Evolutionary conservation across 805 yeast genomes (phyloP), one percentile per base, ranked within the genome.

Genomic region (Tetrapisispora iriomotensis): DNA sequence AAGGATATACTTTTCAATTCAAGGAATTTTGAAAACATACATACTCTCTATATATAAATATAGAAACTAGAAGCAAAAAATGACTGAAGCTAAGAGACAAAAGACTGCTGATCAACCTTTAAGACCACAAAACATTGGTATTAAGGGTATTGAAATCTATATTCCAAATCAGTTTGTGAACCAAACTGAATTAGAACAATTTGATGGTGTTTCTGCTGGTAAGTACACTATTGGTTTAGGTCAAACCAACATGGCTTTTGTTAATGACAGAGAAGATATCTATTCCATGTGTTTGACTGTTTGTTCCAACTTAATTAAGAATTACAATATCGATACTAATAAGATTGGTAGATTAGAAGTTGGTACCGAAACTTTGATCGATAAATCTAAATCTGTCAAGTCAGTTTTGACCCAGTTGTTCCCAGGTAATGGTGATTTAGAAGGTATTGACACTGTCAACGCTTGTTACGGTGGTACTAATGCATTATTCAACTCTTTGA

Each of bases 391-490:
- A 71, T 82, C 95, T 31, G 95, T 90, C 58, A 92, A 92, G 70
- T 77, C 96, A 27, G 95, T 92, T 30, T 72, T 92, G 64, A 90
- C 87, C 84, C 96, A 88, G 68, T 76, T 92, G 50, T 80, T 92
- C 51, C 86, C 82, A 43, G 90, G 76, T 39, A 92, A 92, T 72
- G 65, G 72, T 53, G 97, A 92, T 58, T 71, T 90, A 53, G 98
- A 92, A 68, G 98, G 98, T 66, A 71, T 92, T 46, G 98, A 92
- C 66, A 87, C 95, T 49, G 63, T 87, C 55, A 92, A 92, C 65
- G 98, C 98, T 24, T 92, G 98, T 70, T 92, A 92, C 65, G 98
- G 98, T 64, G 98, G 97, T 64, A 90, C 97, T 47, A 78, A 79
- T 54, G 97, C 98, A 9, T 75, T 92, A 23, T 79, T 92, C 71